These are phyloP conservation scores for Haberlea rhodopensis DNA, from an alignment of 257 asterid species.

Conservation along the genomic window DNA sequence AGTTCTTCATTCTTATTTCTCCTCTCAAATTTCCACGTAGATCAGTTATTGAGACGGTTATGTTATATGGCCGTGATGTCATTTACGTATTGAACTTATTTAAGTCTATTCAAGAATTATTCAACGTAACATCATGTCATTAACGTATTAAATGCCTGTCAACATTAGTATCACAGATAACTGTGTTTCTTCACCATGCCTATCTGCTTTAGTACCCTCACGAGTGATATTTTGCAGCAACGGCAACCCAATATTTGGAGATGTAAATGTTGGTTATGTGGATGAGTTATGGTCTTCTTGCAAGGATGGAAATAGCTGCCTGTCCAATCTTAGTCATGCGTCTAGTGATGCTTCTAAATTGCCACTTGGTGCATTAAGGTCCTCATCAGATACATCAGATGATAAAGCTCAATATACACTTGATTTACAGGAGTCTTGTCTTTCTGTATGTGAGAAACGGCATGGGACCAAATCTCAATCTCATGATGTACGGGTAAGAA, in stretches of 20 bases:
- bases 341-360: conserved; percentile 58
- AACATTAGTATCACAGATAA: conserved; percentile 11
- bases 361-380: conserved; percentile 38
- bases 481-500: neutral
- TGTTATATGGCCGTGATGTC: too few species aligned
- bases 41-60: too few species aligned
- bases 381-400: conserved; percentile 39
- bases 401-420: conserved; percentile 43
- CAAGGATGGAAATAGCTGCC: conserved; percentile 54
- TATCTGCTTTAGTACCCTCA: conserved; percentile 63
- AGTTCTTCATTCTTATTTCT: too few species aligned
- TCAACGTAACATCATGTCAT: too few species aligned
- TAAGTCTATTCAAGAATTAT: too few species aligned
- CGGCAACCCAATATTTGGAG: conserved; percentile 64
- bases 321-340: conserved; percentile 40
- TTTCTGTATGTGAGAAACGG: conserved; percentile 32
- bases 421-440: conserved; percentile 43
- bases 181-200: conserved; percentile 30
- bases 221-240: conserved; percentile 82
- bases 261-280: conserved; percentile 44
- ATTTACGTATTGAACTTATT: too few species aligned
- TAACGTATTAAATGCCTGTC: too few species aligned
- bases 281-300: conserved; percentile 80
- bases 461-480: neutral
- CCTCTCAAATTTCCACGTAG: too few species aligned